phyloP scores from a whole-genome alignment of 805 yeast genomes.

The Lachancea lanzarotensis region DNA sequence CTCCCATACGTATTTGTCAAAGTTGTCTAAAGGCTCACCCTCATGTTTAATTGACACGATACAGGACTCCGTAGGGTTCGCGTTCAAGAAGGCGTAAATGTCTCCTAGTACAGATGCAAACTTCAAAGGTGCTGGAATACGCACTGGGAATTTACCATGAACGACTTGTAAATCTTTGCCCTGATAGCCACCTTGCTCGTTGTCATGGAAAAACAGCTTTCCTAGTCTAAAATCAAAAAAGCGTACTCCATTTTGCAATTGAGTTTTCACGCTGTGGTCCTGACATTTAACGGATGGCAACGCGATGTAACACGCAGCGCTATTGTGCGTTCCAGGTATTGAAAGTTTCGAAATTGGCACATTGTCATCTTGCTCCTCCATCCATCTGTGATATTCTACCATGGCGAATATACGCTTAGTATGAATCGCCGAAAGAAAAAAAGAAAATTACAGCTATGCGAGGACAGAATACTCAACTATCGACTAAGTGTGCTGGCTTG shows the following conservation, averaged over 20 bases:
- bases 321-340: conserved; percentile 81
- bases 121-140: conserved; percentile 48
- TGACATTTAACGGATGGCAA: conserved; percentile 76
- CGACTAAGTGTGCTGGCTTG: no score
- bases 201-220: conserved; percentile 46
- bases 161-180: conserved; percentile 44
- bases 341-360: conserved; percentile 47
- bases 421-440: no score
- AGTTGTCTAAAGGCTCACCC: conserved; percentile 60
- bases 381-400: conserved; percentile 40
- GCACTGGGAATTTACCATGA: conserved; percentile 73
- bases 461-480: no score
- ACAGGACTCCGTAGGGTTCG: conserved; percentile 52
- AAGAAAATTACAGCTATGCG: no score
- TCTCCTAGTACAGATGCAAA: conserved; percentile 49
- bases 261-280: conserved; percentile 51
- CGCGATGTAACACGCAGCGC: conserved; percentile 66
- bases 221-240: conserved; percentile 65
- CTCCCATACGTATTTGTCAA: conserved; percentile 55
- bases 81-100: conserved; percentile 49
- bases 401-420: conserved; percentile 5
- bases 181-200: conserved; percentile 41
- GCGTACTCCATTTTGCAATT: conserved; percentile 67
- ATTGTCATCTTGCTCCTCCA: conserved; percentile 46
- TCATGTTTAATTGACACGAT: conserved; percentile 68